Percentiles rank a stretch among this genome's conserved stretches.
These are phyloP conservation scores for Podaxis sp. DNA, from an alignment of 768 basidiomycete species.

Conservation along the genomic window DNA sequence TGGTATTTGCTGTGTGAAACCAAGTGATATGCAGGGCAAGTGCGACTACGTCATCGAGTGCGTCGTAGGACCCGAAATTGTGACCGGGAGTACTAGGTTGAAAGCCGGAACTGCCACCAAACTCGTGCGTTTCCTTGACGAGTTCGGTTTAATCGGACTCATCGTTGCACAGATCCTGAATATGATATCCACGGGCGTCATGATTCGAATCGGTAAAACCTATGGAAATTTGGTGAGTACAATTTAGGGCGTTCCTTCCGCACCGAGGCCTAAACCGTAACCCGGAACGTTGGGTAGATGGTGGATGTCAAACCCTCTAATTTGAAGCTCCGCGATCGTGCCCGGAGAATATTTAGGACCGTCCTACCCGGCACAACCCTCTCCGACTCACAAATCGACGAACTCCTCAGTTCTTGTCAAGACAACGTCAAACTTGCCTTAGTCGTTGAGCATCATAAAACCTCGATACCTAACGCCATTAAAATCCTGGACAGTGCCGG, in stretches of 20 bases:
- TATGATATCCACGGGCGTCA: constrained; percentile 34
- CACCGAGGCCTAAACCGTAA: background rate
- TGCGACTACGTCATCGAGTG: constrained; percentile 28
- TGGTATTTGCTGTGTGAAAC: constrained; percentile 27
- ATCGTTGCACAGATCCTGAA: constrained; percentile 26
- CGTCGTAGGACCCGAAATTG: constrained; percentile 29
- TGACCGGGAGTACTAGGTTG: constrained; percentile 33
- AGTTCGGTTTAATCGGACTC: background rate
- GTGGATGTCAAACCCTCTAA: constrained; percentile 31
- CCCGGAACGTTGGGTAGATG: constrained; percentile 23
- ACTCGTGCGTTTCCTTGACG: constrained; percentile 22
- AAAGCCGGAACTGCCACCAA: constrained; percentile 38
- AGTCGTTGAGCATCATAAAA: constrained; percentile 24
- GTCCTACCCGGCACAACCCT: constrained; percentile 20
- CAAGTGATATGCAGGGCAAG: constrained; percentile 25
- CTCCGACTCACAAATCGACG: constrained; percentile 27
- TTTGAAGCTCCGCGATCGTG: constrained; percentile 28
- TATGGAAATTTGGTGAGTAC: constrained; percentile 30
- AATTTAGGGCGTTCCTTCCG: background rate
- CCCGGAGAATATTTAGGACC: constrained; percentile 29
- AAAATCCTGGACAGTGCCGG: constrained; percentile 18
- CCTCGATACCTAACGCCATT: constrained; percentile 19
- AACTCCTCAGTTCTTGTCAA: constrained; percentile 26
- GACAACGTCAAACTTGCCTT: constrained; percentile 31
- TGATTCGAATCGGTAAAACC: constrained; percentile 33